Evolutionary conservation across 371 early-diverging fungal genomes (phyloP).

Genomic region (Rhizomucor pusillus): DNA sequence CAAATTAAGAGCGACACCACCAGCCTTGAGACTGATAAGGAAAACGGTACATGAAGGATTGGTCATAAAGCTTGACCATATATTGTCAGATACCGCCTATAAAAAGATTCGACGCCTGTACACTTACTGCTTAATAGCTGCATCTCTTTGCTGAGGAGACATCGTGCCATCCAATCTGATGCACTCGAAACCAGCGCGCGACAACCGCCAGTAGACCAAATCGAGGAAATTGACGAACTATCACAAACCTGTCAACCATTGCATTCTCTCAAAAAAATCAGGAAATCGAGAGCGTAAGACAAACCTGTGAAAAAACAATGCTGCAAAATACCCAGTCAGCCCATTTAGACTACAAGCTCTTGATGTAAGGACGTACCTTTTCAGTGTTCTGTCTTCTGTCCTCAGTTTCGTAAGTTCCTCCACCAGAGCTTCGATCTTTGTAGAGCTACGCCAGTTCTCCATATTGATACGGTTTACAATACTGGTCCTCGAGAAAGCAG

Average conservation of each 20-base stretch:
- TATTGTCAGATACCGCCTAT: background rate
- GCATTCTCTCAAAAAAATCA: too few relatives aligned
- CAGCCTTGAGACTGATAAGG: constrained; percentile 91
- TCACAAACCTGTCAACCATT: constrained; percentile 30
- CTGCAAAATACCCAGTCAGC: constrained; percentile 9
- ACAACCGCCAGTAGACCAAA: constrained; percentile 92
- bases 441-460: constrained; percentile 80
- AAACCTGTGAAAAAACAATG: constrained; percentile 49
- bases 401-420: constrained; percentile 85
- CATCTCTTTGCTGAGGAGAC: constrained; percentile 80
- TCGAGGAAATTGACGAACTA: constrained; percentile 95
- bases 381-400: constrained; percentile 76
- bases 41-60: constrained; percentile 86
- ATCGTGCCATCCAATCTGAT: constrained; percentile 95
- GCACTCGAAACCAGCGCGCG: constrained; percentile 89
- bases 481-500: constrained; percentile 61
- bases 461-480: constrained; percentile 93
- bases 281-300: background rate
- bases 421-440: constrained; percentile 91
- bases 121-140: constrained; percentile 62
- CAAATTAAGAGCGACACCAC: constrained; percentile 94
- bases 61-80: constrained; percentile 63
- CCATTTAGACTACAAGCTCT: background rate
- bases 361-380: constrained; percentile 42
- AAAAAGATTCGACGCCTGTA: background rate